Base-by-base conservation (phyloP, 2,329 filamentous ascomycete species). In the Penicillium sp. region DNA sequence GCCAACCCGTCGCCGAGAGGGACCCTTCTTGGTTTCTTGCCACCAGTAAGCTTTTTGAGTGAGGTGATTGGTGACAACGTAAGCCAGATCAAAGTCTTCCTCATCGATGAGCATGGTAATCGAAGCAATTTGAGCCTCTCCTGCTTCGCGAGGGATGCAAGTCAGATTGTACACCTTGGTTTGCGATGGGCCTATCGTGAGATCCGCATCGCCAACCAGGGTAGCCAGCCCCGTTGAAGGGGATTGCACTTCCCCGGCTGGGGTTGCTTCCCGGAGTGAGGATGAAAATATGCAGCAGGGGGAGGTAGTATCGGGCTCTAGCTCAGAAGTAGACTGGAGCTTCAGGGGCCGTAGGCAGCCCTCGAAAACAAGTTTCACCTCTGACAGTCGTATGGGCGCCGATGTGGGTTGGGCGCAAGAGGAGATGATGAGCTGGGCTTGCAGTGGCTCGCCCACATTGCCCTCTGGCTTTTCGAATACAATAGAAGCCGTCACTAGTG, bases 61-160 rank as follows among this genome's bases (percentile, higher is more conserved):
- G 9, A 55, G 54, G 36, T 72, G 59, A 8, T 73, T 66, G 2
- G 69, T 77, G n/a, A 85, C 73, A 4, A 78, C 78, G 57, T 86
- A 87, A 24, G 81, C 75, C 13, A 96, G 71, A 34, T 79, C 75
- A 56, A 91, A 95, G 0, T 74, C 68, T 0, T 84, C 77, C 11
- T 79, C 81, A 27, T 80, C 73, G n/a, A 93, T 69, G 1, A 74
- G 71, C 27, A 95, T 70, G 1, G 75, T 79, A 8, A 85, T 79
- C 1, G 81, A 82, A 4, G 78, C 75, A 4, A 87, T 82, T 41
- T 77, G 81, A 1, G 85, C 83, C 47, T 88, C 80, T n/a, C 89
- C 90, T 3, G 90, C 82, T 67, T 96, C 90, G 49, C 89, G 82
- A 12, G 95, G 77, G 2, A 84, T 80, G 49, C 89, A 79, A 7